Evolutionary conservation across 768 basidiomycete genomes (phyloP).

Genomic region (Mycena pura): DNA sequence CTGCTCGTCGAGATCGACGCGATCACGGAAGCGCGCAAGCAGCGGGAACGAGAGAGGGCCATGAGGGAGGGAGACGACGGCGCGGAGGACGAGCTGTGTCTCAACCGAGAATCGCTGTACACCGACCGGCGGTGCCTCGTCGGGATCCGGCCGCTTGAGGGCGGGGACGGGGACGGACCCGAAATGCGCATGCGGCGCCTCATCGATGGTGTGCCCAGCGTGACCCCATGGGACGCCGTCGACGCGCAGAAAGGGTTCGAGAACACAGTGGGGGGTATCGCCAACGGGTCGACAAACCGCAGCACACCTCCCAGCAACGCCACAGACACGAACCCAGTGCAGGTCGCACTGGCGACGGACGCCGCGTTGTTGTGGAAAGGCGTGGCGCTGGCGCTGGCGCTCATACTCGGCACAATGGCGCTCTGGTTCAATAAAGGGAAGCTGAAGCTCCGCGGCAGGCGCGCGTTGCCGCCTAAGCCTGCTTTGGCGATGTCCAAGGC

Average conservation of each 20-base stretch:
- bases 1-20: slow-evolving; percentile 50
- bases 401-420: slow-evolving; percentile 36
- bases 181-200: slow-evolving; percentile 55
- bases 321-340: neutral
- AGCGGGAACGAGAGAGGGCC: slow-evolving; percentile 45
- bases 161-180: slow-evolving; percentile 48
- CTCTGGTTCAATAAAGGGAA: slow-evolving; percentile 41
- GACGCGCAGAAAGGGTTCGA: slow-evolving; percentile 14
- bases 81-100: slow-evolving; percentile 23
- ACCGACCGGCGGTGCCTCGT: slow-evolving; percentile 66
- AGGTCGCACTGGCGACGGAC: neutral
- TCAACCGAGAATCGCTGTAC: slow-evolving; percentile 26
- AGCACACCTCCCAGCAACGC: neutral
- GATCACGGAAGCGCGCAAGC: slow-evolving; percentile 51
- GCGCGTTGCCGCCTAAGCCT: too few relatives aligned
- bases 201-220: slow-evolving; percentile 62
- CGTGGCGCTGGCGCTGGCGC: slow-evolving; percentile 29
- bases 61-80: slow-evolving; percentile 24
- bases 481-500: neutral
- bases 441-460: slow-evolving; percentile 19
- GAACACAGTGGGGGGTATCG: slow-evolving; percentile 20
- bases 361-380: slow-evolving; percentile 31
- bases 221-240: slow-evolving; percentile 35
- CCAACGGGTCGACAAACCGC: slow-evolving; percentile 7
- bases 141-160: slow-evolving; percentile 63